A percentile compares a stretch with the other conserved stretches of the same genome.
These are phyloP conservation scores for Phytophthora europaea DNA, from an alignment of 352 stramenopile species.

Conservation along the genomic window DNA sequence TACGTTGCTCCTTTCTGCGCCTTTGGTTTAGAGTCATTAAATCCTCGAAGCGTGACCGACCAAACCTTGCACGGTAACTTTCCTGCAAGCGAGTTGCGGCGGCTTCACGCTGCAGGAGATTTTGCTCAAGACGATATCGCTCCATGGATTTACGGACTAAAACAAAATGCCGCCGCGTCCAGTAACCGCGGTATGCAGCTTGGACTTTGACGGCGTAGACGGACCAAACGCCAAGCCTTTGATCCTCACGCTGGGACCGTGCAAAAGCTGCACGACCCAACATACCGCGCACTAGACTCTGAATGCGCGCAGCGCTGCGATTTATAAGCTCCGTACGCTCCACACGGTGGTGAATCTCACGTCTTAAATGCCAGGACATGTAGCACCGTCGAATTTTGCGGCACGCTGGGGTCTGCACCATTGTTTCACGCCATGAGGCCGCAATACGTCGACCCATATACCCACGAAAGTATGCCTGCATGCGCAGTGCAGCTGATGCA, in stretches of 20 bases:
- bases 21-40: slow-evolving; percentile 75
- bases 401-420: slow-evolving; percentile 63
- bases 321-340: slow-evolving; percentile 40
- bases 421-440: slow-evolving; percentile 58
- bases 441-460: slow-evolving; percentile 61
- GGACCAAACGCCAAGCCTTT: slow-evolving; percentile 48
- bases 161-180: slow-evolving; percentile 54
- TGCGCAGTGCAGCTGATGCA: slow-evolving; percentile 72
- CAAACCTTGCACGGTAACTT: slow-evolving; percentile 68
- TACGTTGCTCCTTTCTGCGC: slow-evolving; percentile 57
- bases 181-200: slow-evolving; percentile 71
- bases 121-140: slow-evolving; percentile 64
- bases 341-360: slow-evolving; percentile 50
- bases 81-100: slow-evolving; percentile 63
- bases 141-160: slow-evolving; percentile 73
- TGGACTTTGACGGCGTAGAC: slow-evolving; percentile 64
- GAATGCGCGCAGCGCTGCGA: slow-evolving; percentile 61
- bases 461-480: slow-evolving; percentile 76
- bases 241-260: slow-evolving; percentile 38
- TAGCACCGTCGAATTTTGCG: slow-evolving; percentile 64
- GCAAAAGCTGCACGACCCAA: slow-evolving; percentile 52
- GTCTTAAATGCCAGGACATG: slow-evolving; percentile 53
- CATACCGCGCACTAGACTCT: slow-evolving; percentile 64
- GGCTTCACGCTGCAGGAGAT: slow-evolving; percentile 45
- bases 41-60: slow-evolving; percentile 77